Evolutionary conservation across 2,329 filamentous ascomycete species (phyloP), one percentile per base, ranked within the genome.

Genomic region (Arthrobotrys musiformis): DNA sequence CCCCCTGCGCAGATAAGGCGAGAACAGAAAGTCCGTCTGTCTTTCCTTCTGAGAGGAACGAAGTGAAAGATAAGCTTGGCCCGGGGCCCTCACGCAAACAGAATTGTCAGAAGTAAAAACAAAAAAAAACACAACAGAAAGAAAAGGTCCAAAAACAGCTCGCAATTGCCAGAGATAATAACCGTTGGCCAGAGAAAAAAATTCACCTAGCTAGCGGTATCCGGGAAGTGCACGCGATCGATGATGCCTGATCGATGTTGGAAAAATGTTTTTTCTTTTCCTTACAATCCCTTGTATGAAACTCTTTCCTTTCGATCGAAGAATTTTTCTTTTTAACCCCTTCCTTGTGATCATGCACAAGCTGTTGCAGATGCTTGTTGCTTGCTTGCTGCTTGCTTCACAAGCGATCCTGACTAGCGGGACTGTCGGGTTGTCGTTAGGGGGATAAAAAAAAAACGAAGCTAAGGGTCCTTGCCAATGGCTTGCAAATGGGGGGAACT

Each of bases 191-290:
- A n/a, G n/a, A n/a, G n/a, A n/a, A n/a, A n/a, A n/a, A 17, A 33
- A 56, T 37, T 28, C n/a, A n/a, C 46, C 5, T 42, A 42, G n/a
- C 50, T 64, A 40, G 28, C 64, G 70, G 17, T 19, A 66, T 77
- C 70, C 50, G 73, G 73, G 73, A 77, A 61, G 73, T 77, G 66
- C 40, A 77, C 66, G 73, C 73, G 73, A n/a, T n/a, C n/a, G n/a
- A n/a, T n/a, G n/a, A 77, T 70, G 40, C 50, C 63, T 63, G 58
- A 48, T 74, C 42, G 30, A 58, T 66, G 28, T 28, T 37, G 33
- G 46, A 63, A 61, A 66, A 60, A 9, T 40, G 56, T 64, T 40
- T 72, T 40, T 63, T 22, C 48, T 66, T 50, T 37, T 64, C 19
- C 8, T 19, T 42, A n/a, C n/a, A n/a, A n/a, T n/a, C n/a, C n/a